Base-by-base conservation (phyloP, 1,139 yeast species). In the Kluyveromyces marxianus region DNA sequence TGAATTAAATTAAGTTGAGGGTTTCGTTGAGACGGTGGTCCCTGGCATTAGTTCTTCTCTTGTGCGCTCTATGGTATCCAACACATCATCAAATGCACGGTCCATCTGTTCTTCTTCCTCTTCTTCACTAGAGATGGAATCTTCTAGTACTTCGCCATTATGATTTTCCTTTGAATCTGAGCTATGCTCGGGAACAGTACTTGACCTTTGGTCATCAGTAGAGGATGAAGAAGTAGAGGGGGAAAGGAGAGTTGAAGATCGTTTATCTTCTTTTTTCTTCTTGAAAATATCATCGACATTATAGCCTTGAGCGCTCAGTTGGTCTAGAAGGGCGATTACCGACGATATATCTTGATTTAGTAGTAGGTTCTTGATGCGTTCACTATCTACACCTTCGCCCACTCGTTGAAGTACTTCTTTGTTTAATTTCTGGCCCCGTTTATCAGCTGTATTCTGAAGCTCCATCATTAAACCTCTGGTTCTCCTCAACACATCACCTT, bases 291-390 rank as follows among this genome's bases (percentile, higher is more conserved):
- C 72, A 37, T 73, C 72, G 27, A 83, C 57, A 7, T 74, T 67
- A 14, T 81, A 68, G 0, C 87, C 85, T 34, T 71, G 65, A 21
- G 65, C 63, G 52, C 77, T 78, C 50, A 82, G 66, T 21, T 65
- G 64, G 35, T 72, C 75, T 49, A 83, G 68, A 36, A 76, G 71
- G 14, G 65, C 68, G 7, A 79, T 70, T 26, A 81, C 69, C 41
- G 74, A 71, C 39, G 76, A 74, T 37, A 82, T 69, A 58, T 81
- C 85, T 24, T 70, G 68, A 50, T 75, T 69, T 48, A 74, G 54
- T 40, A 83, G 63, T 39, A 72, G 70, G 39, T 74, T 68, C 42
- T 79, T 71, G 44, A 82, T 71, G 38, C 74, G 72, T 38, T 79
- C 84, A 35, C 81, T 79, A 37, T 78, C 69, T 42, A 70, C 54